phyloP scores from a whole-genome alignment of 139 green algal species.

The Chlamydomonas schloesseri region DNA sequence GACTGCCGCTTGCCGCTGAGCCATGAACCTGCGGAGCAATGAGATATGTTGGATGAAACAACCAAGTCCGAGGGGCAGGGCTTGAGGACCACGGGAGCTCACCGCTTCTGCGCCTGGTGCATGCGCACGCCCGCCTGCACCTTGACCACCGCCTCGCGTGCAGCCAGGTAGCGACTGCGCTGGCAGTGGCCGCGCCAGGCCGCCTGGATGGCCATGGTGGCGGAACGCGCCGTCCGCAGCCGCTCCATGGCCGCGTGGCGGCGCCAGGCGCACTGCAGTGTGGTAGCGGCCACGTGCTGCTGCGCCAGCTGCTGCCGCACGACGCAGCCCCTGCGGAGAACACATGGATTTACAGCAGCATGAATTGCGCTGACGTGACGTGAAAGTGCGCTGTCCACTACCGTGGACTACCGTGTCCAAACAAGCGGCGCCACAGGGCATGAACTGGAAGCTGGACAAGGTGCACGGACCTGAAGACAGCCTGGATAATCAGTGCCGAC shows the following conservation, averaged over 20 bases:
- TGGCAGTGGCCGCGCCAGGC: not conserved
- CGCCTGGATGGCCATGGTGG: conserved; percentile 39
- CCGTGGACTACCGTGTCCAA: no score
- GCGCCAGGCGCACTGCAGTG: conserved; percentile 25
- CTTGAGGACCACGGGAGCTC: no score
- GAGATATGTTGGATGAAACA: no score
- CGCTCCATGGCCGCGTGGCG: not conserved
- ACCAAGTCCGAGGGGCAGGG: no score
- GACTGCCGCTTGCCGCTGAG: conserved; percentile 11
- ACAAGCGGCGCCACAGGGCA: no score
- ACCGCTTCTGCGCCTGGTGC: not conserved
- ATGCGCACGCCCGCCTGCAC: not conserved
- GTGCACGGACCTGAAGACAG: not conserved
- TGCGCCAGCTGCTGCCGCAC: no score
- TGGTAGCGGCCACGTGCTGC: not conserved
- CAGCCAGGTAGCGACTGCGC: not conserved
- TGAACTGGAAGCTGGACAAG: no score
- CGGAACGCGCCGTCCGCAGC: not conserved
- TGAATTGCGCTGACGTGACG: no score
- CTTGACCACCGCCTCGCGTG: not conserved
- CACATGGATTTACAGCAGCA: no score
- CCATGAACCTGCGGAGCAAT: not conserved
- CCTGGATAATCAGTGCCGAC: conserved; percentile 39
- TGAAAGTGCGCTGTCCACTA: no score
- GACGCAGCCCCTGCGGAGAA: no score